Base-by-base conservation (phyloP, 768 basidiomycete genomes). In the Clavaria fumosa region DNA sequence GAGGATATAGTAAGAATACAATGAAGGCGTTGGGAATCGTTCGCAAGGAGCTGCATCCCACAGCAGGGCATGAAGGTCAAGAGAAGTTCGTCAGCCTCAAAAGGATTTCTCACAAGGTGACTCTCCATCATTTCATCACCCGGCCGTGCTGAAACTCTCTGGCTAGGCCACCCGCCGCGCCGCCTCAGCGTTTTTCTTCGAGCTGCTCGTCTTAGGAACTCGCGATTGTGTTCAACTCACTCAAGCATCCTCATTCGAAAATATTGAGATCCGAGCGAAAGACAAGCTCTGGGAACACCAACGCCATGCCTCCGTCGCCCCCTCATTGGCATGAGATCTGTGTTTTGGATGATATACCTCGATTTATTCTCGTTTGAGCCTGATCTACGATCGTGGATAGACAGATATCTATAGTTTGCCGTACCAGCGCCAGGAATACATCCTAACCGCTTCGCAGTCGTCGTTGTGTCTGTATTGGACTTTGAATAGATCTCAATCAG, bases 171-270 rank as follows among this genome's bases (percentile, higher is more conserved):
- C 86, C 7, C 78, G 85, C 33, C 75, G 88, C 28, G 95, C 90
- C 9, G 89, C 93, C 1, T 75, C 93, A 1, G 78, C 88, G 2
- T 96, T 99, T 66, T 99, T 99, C 68, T 99, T 99, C 53, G 95
- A 99, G 56, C 59, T 96, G 23, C 76, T 99, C 20, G 88, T 97
- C 1, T 72, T 99, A 1, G 79, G 88, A 7, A 96, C 93, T 3
- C 78, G 85, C 23, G 91, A 96, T 54, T 89, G 83, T 52, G 63
- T 99, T 47, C 75, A 81, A 47, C 57, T 99, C 31, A 59, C 72
- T 5, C 95, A 99, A 54, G 49, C 53, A 4, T 63, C 62, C 5
- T 63, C 86, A 0, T 95, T 86, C 50, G 81, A 77, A 43, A 88
- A 93, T 56, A 95, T 97, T 40, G 71, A 81, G 49, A 64, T 96